These are phyloP conservation scores for Annulohypoxylon bovei DNA, from an alignment of 495 filamentous ascomycete species.

Conservation along the genomic window DNA sequence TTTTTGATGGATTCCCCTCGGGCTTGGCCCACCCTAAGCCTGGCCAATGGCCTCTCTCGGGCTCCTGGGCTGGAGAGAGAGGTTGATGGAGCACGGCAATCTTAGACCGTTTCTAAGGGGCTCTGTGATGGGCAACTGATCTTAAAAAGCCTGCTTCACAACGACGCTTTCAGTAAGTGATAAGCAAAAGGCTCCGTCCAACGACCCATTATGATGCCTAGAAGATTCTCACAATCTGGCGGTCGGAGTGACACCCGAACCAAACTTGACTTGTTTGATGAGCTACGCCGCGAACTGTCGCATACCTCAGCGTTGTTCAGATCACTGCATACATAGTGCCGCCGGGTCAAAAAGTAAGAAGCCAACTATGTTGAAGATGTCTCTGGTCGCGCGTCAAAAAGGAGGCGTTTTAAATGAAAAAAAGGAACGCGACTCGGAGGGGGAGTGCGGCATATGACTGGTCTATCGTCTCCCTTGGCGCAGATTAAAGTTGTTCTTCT, in stretches of 20 bases:
- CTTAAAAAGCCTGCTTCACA: conserved; percentile 44
- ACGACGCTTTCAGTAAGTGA: conserved; percentile 43
- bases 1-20: conserved; percentile 41
- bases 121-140: conserved; percentile 45
- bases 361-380: conserved; percentile 1
- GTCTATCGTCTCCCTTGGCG: conserved; percentile 29
- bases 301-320: conserved; percentile 6
- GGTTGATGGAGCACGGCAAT: conserved; percentile 43
- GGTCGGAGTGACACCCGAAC: conserved; percentile 36
- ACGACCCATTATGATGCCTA: conserved; percentile 39
- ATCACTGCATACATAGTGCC: neutral
- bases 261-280: conserved; percentile 14
- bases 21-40: conserved; percentile 31
- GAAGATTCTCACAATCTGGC: conserved; percentile 36
- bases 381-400: conserved; percentile 14
- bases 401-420: conserved; percentile 14
- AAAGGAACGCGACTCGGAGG: conserved; percentile 28
- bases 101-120: conserved; percentile 41
- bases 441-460: conserved; percentile 23
- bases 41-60: conserved; percentile 20
- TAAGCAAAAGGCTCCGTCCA: conserved; percentile 38
- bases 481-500: conserved; percentile 39
- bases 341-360: neutral
- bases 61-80: conserved; percentile 23
- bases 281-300: conserved; percentile 22